phyloP scores from a whole-genome alignment of 495 filamentous ascomycete species.

The Delitschia confertaspora region DNA sequence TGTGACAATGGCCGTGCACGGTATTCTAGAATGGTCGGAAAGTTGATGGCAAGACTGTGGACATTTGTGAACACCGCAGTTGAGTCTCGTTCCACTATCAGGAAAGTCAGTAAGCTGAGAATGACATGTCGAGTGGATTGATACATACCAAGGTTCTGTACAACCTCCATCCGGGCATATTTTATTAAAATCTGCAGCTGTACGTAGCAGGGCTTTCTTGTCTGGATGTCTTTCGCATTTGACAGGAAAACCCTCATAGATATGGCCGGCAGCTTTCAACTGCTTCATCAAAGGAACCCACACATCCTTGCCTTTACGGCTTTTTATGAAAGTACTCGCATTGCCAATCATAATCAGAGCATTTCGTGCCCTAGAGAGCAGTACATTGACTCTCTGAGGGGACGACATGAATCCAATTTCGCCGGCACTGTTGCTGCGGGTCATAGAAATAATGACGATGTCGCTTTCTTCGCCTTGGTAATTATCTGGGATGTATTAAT shows the following conservation, averaged over 20 bases:
- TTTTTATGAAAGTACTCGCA: conserved; percentile 54
- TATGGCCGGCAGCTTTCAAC: conserved; percentile 44
- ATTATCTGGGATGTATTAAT: conserved; percentile 47
- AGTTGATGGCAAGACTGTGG: conserved; percentile 55
- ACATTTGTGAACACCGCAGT: conserved; percentile 56
- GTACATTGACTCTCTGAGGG: conserved; percentile 61
- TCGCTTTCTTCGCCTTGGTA: conserved; percentile 77
- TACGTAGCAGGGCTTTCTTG: conserved; percentile 38
- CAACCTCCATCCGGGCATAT: conserved; percentile 70
- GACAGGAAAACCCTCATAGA: conserved; percentile 65
- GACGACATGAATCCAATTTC: conserved; percentile 71
- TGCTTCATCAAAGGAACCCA: conserved; percentile 54
- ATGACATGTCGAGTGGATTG: conserved; percentile 1
- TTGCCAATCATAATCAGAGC: conserved; percentile 66
- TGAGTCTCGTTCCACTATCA: conserved; percentile 45
- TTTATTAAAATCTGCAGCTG: conserved; percentile 48
- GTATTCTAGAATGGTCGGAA: conserved; percentile 56
- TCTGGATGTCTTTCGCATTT: conserved; percentile 59
- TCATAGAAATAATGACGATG: conserved; percentile 60
- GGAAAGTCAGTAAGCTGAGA: neutral
- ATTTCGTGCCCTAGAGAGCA: conserved; percentile 61
- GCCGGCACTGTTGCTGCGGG: conserved; percentile 52
- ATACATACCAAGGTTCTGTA: conserved; percentile 51
- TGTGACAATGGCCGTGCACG: conserved; percentile 43
- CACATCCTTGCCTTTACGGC: conserved; percentile 48